Evolutionary conservation across 768 basidiomycete genomes (phyloP), one percentile per base, ranked within the genome.

Genomic region (Udeniomyces megalosporus): DNA sequence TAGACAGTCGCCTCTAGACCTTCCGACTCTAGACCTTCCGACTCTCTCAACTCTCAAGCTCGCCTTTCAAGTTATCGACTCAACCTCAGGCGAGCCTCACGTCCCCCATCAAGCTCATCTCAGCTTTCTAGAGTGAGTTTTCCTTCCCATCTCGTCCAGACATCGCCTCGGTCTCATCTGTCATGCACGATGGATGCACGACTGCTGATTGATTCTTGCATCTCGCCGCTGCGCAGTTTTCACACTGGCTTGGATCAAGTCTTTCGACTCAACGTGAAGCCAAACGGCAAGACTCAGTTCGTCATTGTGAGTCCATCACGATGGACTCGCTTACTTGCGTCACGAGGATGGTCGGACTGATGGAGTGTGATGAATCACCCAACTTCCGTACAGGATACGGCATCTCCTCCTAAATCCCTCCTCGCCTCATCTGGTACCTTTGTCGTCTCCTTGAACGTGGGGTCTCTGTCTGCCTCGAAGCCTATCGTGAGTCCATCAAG

Each of bases 51-150:
- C 49, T n/a, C 51, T 65, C 57, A 59, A 54, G 52, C 57, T 65
- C 24, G 31, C 63, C 0, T 38, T 65, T 47, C 58, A 59, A 38
- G 52, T 65, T 6, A 38, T 44, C 8, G 63, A 65, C 26, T 35
- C 38, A 15, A 51, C 58, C 11, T 47, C 52, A 1, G 63, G 63
- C 35, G 57, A 65, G 24, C 51, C 51, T 2, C 31, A 49, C 6
- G 14, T 38, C n/a, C 63, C 63, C 24, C 63, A 65, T 32, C 63
- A 65, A 35, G 63, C 63, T 11, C 57, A 52, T 28, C 51, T 65
- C 26, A 60, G 58, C 35, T 65, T 65, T 31, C 58, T 60, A n/a
- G 63, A 65, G 57, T 59, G 34, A 54, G 58, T 60, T 12, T 1
- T 15, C 8, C 14, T 17, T 15, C 38, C 17, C 10, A 42, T 8